Evolutionary conservation across 2,329 filamentous ascomycete species (phyloP).

Genomic region (Lecanicillium sp.): DNA sequence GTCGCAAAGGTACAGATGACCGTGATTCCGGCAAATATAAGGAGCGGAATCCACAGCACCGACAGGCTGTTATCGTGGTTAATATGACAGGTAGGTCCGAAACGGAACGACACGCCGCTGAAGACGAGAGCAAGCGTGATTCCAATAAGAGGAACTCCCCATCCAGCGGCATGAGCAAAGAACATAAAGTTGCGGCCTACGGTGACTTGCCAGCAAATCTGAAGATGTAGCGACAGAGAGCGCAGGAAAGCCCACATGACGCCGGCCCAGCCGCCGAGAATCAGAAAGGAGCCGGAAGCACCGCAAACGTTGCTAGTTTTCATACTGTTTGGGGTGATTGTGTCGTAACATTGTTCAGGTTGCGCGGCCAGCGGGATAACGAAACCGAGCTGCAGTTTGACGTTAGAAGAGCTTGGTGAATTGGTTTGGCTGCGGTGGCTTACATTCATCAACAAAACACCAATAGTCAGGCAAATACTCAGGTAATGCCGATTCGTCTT

Average conservation of each 20-base stretch:
- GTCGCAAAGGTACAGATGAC: conserved; percentile 77
- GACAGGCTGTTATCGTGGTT: conserved; percentile 79
- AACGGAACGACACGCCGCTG: conserved; percentile 90
- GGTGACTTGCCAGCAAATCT: conserved; percentile 95
- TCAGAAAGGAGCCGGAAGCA: conserved; percentile 75
- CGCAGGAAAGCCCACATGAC: conserved; percentile 89
- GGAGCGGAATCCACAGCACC: conserved; percentile 83
- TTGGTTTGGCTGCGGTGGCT: conserved; percentile 33
- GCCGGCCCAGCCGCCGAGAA: conserved; percentile 77
- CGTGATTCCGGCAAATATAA: conserved; percentile 68
- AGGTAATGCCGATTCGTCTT: conserved; percentile 91
- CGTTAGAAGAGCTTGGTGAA: no score
- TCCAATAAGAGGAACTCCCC: conserved; percentile 72
- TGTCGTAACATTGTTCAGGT: conserved; percentile 76
- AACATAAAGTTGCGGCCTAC: conserved; percentile 88
- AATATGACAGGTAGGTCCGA: conserved; percentile 87
- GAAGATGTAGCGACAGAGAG: conserved; percentile 84
- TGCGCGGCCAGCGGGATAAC: conserved; percentile 75
- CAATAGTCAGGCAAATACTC: conserved; percentile 75
- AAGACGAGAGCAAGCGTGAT: conserved; percentile 69
- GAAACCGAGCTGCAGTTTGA: conserved; percentile 62
- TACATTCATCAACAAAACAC: conserved; percentile 71
- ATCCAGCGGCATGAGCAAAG: conserved; percentile 69
- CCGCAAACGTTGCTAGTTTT: conserved; percentile 72
- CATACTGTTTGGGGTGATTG: conserved; percentile 93